A percentile compares a stretch with the other conserved stretches of the same genome.
Evolutionary conservation across 169 alveolate species (phyloP).

Genomic region (Theileria luwenshuni): DNA sequence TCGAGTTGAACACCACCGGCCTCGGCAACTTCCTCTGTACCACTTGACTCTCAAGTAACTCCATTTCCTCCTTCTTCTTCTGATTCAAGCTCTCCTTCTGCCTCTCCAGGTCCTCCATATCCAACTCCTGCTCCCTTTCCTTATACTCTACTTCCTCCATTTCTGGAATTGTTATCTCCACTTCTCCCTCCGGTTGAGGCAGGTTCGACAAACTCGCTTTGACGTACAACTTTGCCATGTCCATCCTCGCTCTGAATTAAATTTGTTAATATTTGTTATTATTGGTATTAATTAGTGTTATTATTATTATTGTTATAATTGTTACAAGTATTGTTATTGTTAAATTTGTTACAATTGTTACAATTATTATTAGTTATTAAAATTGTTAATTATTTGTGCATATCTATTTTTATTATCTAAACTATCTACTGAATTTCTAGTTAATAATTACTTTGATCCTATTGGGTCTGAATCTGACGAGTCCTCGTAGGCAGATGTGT

Average conservation of each 20-base stretch:
- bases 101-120: constrained; percentile 58
- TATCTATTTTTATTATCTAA: too few relatives aligned
- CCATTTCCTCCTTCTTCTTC: constrained; percentile 4
- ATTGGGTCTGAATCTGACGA: constrained; percentile 60
- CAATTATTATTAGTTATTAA: too few relatives aligned
- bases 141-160: constrained; percentile 19
- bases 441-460: constrained; percentile 38
- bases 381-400: too few relatives aligned
- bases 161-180: constrained; percentile 68
- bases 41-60: constrained; percentile 17
- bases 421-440: neutral
- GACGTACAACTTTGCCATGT: constrained; percentile 76
- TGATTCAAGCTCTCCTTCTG: constrained; percentile 18
- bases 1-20: constrained; percentile 52
- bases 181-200: constrained; percentile 70
- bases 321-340: too few relatives aligned
- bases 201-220: constrained; percentile 73
- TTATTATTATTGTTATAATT: too few relatives aligned
- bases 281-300: too few relatives aligned
- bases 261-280: too few relatives aligned
- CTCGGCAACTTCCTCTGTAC: constrained; percentile 32
- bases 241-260: constrained; percentile 74
- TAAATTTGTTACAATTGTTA: too few relatives aligned
- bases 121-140: constrained; percentile 13
- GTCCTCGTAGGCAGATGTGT: constrained; percentile 33